Percentiles rank a stretch among this genome's conserved stretches.
phyloP scores from a whole-genome alignment of 1,284 basidiomycete genomes.

The Microstroma glucosiphilum region DNA sequence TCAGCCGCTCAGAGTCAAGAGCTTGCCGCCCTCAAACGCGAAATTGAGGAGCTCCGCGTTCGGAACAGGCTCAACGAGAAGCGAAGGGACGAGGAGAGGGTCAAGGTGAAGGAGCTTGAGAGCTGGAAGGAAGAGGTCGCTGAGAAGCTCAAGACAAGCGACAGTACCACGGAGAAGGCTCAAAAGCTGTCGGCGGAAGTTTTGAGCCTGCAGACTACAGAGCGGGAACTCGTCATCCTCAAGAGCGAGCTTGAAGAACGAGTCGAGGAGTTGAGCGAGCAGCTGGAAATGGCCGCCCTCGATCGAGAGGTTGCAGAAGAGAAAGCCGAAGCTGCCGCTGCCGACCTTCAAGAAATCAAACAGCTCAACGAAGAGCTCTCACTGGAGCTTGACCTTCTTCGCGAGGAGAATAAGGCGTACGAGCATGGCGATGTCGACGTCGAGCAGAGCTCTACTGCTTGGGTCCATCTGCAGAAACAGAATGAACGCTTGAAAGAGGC shows the following conservation, averaged over 20 bases:
- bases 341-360: constrained; percentile 68
- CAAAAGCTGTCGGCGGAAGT: constrained; percentile 1
- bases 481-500: constrained; percentile 93
- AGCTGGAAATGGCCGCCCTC: constrained; percentile 86
- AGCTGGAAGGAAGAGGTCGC: constrained; percentile 6
- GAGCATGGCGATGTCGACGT: constrained; percentile 11
- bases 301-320: constrained; percentile 98
- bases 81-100: constrained; percentile 76
- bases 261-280: constrained; percentile 69
- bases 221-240: constrained; percentile 54
- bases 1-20: constrained; percentile 8
- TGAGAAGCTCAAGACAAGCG: constrained; percentile 8
- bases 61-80: constrained; percentile 79
- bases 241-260: constrained; percentile 60
- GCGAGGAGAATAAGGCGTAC: constrained; percentile 56
- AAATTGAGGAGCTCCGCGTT: constrained; percentile 64
- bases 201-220: neutral
- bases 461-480: constrained; percentile 86
- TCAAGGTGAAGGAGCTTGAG: constrained; percentile 62
- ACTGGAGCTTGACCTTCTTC: constrained; percentile 73
- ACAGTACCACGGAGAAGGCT: constrained; percentile 1
- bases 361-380: constrained; percentile 75
- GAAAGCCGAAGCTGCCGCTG: constrained; percentile 71
- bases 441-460: constrained; percentile 20
- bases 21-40: constrained; percentile 27